Base-by-base conservation (phyloP, 1,284 basidiomycete genomes). In the Schizophyllum amplum region DNA sequence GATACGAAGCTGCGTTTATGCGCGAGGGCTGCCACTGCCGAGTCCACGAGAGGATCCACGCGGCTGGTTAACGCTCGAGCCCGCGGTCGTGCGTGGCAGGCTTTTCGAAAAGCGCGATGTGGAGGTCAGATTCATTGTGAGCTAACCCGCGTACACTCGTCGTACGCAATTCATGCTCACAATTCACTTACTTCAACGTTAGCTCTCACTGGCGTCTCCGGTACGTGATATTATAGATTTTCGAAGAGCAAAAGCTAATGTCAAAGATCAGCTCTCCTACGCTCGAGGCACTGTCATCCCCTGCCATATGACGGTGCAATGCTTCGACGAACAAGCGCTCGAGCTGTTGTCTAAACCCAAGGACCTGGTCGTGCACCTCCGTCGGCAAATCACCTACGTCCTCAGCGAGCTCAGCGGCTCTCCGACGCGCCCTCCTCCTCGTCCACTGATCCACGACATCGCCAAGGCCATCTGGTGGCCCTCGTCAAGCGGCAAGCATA, bases 211-310 rank as follows among this genome's bases (percentile, higher is more conserved):
- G n/a, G n/a, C n/a, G n/a, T n/a, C n/a, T n/a, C n/a, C n/a, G n/a
- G n/a, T n/a, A n/a, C n/a, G n/a, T n/a, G n/a, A n/a, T n/a, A n/a
- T n/a, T n/a, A n/a, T n/a, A n/a, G n/a, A n/a, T n/a, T n/a, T n/a
- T n/a, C n/a, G n/a, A n/a, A n/a, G n/a, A n/a, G n/a, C n/a, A n/a
- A n/a, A n/a, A n/a, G n/a, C n/a, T n/a, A n/a, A n/a, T n/a, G n/a
- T n/a, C n/a, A n/a, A n/a, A n/a, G n/a, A n/a, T n/a, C 23, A 61
- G 60, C 56, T 61, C 17, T 56, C 55, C 26, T 61, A 61, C 54
- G 57, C 60, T 4, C 22, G 60, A 42, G 46, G 47, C 15, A 59
- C 56, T 1, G 20, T 52, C 5, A 61, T 59, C 5, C 60, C 58
- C 1, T 61, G 60, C 23, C 55, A 56, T n/a, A 59, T 61, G 56